Evolutionary conservation across 129 eudicot species (phyloP), one percentile per base, ranked within the genome.

Genomic region (Escallonia herrerae): DNA sequence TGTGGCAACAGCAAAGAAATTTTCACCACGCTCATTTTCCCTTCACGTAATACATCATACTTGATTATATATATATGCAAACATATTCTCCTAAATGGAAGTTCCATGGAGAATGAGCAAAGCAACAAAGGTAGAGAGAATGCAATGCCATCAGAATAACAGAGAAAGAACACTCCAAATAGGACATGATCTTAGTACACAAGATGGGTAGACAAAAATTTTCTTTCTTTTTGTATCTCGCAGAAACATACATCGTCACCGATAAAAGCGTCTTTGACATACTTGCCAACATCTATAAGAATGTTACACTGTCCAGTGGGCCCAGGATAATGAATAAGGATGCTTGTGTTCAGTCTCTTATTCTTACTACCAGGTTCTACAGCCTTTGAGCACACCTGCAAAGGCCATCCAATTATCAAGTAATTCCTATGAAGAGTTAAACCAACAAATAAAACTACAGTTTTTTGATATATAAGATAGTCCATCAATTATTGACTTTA

Each of bases 211-310:
- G 5, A 61, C 1, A 14, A 70, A 56, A 15, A 8, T n/a, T 53
- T 41, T 6, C 14, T 62, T 3, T 63, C 50, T 39, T 45, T 9
- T 52, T 62, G 13, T 52, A 37, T 50, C 8, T 73, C 10, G 39
- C 15, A 53, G 7, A 53, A 44, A 47, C 40, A 60, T 10, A 62
- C 13, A 43, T 59, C 50, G 40, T 49, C 13, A 69, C 2, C 38
- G 62, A 72, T 47, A 38, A 52, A 67, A 72, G 56, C 56, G 65
- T 67, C 15, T 72, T 43, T 58, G 63, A 86, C 99, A 43, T 89
- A 94, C 99, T 94, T 94, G 80, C 99, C 99, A 58, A 90, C 99
- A 86, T 94, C 97, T 71, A 89, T 86, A 55, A 94, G 97, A 84
- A 86, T 75, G 83, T 86, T 93, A 76, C 75, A 77, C 46, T 61